Conservation (phyloP, 2,329 filamentous ascomycete species). For the Mollisiaceae sp. region DNA sequence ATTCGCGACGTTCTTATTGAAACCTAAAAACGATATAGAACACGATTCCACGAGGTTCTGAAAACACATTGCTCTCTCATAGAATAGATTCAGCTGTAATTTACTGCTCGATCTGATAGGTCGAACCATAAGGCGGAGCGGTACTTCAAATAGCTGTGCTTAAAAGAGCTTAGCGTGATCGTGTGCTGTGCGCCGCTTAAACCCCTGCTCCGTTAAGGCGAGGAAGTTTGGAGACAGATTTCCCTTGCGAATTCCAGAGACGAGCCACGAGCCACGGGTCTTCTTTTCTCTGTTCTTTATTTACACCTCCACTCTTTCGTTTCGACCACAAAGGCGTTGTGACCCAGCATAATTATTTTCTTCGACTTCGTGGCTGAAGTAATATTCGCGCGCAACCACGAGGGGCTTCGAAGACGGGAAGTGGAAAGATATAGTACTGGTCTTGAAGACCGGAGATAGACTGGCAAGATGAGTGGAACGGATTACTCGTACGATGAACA, state of each 20-base stretch:
- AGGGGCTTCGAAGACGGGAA: constrained; percentile 23
- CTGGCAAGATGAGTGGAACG: constrained; percentile 48
- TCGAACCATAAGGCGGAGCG: not conserved
- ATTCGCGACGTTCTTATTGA: not conserved
- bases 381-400: constrained; percentile 25
- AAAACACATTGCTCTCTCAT: not conserved
- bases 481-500: constrained; percentile 99
- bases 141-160: not conserved
- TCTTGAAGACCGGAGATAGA: constrained; percentile 33
- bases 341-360: constrained; percentile 24
- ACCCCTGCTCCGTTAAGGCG: not conserved
- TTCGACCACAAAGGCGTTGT: not conserved
- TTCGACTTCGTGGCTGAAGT: not conserved
- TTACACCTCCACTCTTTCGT: constrained; percentile 13
- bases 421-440: constrained; percentile 24
- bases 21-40: not conserved
- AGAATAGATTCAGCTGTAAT: not conserved
- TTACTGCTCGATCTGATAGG: not conserved
- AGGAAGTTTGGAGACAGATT: constrained; percentile 25
- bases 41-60: not conserved
- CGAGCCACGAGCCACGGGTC: constrained; percentile 24
- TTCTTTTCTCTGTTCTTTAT: constrained; percentile 24
- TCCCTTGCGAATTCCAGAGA: constrained; percentile 17
- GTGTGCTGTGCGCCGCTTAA: constrained; percentile 5
- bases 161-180: not conserved